Conservation (phyloP, 371 early-diverging fungal genomes). For the Mucor plumbeus region DNA sequence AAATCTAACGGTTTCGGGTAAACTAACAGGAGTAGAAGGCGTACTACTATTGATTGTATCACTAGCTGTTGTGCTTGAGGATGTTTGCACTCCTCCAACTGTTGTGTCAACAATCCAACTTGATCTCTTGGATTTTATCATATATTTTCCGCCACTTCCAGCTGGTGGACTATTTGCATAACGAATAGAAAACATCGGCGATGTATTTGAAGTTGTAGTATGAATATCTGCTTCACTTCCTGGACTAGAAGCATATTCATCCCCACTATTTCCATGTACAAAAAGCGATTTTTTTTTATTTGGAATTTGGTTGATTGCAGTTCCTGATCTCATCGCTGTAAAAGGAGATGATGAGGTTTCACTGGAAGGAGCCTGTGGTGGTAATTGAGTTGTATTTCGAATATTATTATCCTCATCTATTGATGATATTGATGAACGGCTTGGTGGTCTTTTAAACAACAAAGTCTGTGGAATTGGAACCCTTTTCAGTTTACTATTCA, state of each 20-base stretch:
- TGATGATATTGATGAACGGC: slow-evolving; percentile 9
- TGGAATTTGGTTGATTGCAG: background rate
- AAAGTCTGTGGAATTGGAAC: background rate
- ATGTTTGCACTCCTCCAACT: background rate
- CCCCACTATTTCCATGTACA: slow-evolving; percentile 4
- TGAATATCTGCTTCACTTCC: slow-evolving; percentile 11
- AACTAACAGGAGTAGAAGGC: slow-evolving; percentile 27
- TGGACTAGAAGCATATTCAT: slow-evolving; percentile 24
- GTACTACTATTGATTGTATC: slow-evolving; percentile 22
- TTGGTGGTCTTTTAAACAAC: slow-evolving; percentile 3
- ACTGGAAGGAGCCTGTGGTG: background rate
- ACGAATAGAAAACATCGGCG: slow-evolving; percentile 19
- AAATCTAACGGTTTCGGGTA: slow-evolving; percentile 20
- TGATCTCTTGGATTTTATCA: slow-evolving; percentile 35
- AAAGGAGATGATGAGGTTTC: background rate
- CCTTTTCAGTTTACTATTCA: background rate
- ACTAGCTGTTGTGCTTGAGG: background rate
- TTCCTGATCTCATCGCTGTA: background rate
- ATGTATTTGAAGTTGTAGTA: slow-evolving; percentile 3
- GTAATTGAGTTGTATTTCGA: background rate
- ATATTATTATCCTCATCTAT: slow-evolving; percentile 1
- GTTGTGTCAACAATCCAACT: slow-evolving; percentile 33
- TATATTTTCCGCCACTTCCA: slow-evolving; percentile 38
- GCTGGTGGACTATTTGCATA: slow-evolving; percentile 31
- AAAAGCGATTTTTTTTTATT: slow-evolving; percentile 5